These are phyloP conservation scores for Mycena filopes DNA, from an alignment of 768 basidiomycete genomes.

Conservation along the genomic window DNA sequence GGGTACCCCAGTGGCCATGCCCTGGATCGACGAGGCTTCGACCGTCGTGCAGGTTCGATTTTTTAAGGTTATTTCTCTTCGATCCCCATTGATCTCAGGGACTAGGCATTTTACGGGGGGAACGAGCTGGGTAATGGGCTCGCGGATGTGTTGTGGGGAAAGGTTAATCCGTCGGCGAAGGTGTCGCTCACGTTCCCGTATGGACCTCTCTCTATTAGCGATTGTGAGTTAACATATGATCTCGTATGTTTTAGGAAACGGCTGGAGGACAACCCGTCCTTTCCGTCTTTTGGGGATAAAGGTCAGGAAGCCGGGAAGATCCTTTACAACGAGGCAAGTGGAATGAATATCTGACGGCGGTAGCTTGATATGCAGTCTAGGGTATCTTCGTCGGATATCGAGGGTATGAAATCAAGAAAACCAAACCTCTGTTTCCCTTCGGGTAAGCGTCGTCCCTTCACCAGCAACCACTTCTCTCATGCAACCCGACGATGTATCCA, in stretches of 20 bases:
- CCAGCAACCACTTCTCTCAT: background rate
- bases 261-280: constrained; percentile 64
- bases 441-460: constrained; percentile 41
- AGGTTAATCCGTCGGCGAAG: constrained; percentile 68
- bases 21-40: constrained; percentile 55
- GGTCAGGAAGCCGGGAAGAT: constrained; percentile 57
- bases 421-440: constrained; percentile 63
- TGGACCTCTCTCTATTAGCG: constrained; percentile 23
- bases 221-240: background rate
- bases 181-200: constrained; percentile 67
- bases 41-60: constrained; percentile 52
- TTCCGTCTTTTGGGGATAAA: constrained; percentile 54
- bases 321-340: constrained; percentile 55
- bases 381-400: constrained; percentile 66
- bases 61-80: constrained; percentile 1
- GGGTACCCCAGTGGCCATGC: constrained; percentile 64
- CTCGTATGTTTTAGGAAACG: constrained; percentile 46
- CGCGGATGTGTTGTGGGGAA: constrained; percentile 69
- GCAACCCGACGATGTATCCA: background rate
- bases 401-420: constrained; percentile 56
- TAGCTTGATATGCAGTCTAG: constrained; percentile 32
- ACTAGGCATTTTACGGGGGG: constrained; percentile 62
- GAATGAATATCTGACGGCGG: background rate
- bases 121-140: constrained; percentile 67
- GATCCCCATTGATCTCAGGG: background rate